phyloP scores from a whole-genome alignment of 371 early-diverging fungal genomes.

The Coemansia sp. region DNA sequence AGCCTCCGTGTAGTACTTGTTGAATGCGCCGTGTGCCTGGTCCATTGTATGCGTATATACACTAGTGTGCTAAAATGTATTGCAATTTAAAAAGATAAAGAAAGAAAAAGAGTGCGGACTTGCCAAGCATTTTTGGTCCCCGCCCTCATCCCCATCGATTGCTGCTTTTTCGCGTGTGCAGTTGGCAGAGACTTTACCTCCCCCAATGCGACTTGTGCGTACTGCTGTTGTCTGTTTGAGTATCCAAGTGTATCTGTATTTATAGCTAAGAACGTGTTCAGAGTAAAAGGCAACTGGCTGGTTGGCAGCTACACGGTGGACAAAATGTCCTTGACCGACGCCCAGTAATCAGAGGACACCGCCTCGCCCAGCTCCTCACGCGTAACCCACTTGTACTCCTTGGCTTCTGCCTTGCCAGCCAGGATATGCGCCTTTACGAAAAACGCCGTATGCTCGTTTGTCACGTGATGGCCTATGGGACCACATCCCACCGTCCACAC shows the following conservation, averaged over 20 bases:
- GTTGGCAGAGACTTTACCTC: too few relatives aligned
- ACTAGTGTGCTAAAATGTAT: neutral
- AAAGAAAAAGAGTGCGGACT: neutral
- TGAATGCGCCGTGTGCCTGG: constrained; percentile 31
- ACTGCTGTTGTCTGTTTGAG: too few relatives aligned
- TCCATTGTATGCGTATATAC: constrained; percentile 26
- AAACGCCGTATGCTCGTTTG: constrained; percentile 62
- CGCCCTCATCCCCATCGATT: too few relatives aligned
- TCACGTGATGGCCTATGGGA: constrained; percentile 67
- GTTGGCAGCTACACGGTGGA: constrained; percentile 57
- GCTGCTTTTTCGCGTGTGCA: too few relatives aligned
- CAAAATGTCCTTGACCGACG: constrained; percentile 72
- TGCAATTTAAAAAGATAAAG: neutral
- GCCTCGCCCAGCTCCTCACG: constrained; percentile 68
- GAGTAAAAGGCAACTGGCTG: too few relatives aligned
- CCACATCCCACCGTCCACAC: constrained; percentile 73
- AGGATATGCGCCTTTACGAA: constrained; percentile 87
- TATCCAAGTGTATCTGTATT: too few relatives aligned
- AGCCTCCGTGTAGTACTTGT: constrained; percentile 56
- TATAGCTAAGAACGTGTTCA: too few relatives aligned
- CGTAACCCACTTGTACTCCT: constrained; percentile 84
- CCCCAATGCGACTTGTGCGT: too few relatives aligned
- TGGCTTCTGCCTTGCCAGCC: constrained; percentile 70
- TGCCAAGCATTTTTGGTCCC: neutral
- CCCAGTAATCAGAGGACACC: constrained; percentile 71